Conservation (phyloP, 805 yeast genomes). For the Wickerhamiella dianesei region DNA sequence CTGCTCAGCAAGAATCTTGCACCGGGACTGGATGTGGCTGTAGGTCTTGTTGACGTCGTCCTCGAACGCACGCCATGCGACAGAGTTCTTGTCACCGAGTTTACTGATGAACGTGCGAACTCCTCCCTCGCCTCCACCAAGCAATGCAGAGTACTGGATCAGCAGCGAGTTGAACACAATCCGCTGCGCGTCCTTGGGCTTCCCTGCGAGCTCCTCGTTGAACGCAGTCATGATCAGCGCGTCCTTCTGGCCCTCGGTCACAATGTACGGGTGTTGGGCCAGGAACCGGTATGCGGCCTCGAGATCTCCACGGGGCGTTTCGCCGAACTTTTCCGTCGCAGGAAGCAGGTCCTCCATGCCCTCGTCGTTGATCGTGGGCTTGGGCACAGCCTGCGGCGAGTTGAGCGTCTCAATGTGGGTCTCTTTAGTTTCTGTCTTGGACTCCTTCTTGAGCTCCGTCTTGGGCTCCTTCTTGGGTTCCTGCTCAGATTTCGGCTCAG, state of each 20-base stretch:
- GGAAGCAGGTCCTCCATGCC: conserved; percentile 33
- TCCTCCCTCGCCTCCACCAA: conserved; percentile 30
- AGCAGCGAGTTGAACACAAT: conserved; percentile 71
- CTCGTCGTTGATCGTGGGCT: conserved; percentile 17
- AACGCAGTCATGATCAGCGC: conserved; percentile 87
- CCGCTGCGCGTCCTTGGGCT: conserved; percentile 40
- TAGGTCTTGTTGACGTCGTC: conserved; percentile 64
- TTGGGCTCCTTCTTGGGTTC: conserved; percentile 12
- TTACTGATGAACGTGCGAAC: conserved; percentile 56
- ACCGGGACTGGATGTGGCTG: conserved; percentile 62
- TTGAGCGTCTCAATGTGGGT: conserved; percentile 27
- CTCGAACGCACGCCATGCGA: conserved; percentile 55
- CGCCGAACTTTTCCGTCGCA: conserved; percentile 53
- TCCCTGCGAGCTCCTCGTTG: conserved; percentile 58
- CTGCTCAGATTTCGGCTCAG: conserved; percentile 24
- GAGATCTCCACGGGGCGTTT: conserved; percentile 38
- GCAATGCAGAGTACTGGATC: conserved; percentile 49
- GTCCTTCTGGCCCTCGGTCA: conserved; percentile 77
- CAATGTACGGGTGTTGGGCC: conserved; percentile 45
- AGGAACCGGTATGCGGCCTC: conserved; percentile 40
- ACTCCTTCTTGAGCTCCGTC: too few relatives aligned
- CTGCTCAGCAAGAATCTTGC: conserved; percentile 44
- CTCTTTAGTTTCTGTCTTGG: conserved; percentile 18
- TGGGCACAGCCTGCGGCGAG: conserved; percentile 3
- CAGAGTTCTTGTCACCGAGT: conserved; percentile 38